Percentiles rank a stretch among this genome's conserved stretches.
Conservation (phyloP, 2,329 filamentous ascomycete species). For the Dactylellina sp. region DNA sequence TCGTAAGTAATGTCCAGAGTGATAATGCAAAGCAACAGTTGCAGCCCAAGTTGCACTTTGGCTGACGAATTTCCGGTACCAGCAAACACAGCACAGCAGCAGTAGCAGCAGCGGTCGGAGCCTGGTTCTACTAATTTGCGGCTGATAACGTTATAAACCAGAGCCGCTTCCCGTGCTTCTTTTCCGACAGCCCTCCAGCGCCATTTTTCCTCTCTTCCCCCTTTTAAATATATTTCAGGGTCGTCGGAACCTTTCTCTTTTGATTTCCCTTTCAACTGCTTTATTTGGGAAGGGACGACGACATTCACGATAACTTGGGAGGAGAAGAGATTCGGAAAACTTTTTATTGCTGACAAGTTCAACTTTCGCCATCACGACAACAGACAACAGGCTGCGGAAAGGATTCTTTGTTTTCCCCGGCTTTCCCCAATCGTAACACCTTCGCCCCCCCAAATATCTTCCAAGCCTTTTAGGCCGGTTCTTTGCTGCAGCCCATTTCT, state of each 20-base stretch:
- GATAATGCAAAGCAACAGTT: constrained; percentile 34
- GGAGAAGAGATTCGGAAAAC: constrained; percentile 4
- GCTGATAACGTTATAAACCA: constrained; percentile 56
- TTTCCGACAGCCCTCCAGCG: constrained; percentile 16
- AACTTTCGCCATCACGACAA: too few relatives aligned
- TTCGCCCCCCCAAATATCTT: too few relatives aligned
- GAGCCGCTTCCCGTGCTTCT: constrained; percentile 30
- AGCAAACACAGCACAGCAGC: constrained; percentile 16
- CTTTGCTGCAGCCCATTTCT: constrained; percentile 7
- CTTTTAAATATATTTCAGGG: constrained; percentile 9
- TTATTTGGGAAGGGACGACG: constrained; percentile 10
- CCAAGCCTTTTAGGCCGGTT: constrained; percentile 7
- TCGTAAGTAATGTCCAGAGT: not conserved
- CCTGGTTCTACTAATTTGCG: constrained; percentile 37
- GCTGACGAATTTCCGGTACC: constrained; percentile 21
- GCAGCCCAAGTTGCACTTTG: constrained; percentile 27
- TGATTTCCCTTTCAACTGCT: constrained; percentile 22
- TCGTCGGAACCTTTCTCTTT: constrained; percentile 14
- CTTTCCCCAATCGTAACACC: not conserved
- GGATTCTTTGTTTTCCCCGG: not conserved
- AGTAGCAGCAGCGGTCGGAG: constrained; percentile 9
- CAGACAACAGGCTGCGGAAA: not conserved
- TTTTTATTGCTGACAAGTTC: too few relatives aligned
- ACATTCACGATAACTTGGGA: constrained; percentile 22
- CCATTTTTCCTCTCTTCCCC: not conserved